A percentile compares a stretch with the other conserved stretches of the same genome.
Conservation (phyloP, 2,329 filamentous ascomycete species). For the Ceratocystis albifundus region DNA sequence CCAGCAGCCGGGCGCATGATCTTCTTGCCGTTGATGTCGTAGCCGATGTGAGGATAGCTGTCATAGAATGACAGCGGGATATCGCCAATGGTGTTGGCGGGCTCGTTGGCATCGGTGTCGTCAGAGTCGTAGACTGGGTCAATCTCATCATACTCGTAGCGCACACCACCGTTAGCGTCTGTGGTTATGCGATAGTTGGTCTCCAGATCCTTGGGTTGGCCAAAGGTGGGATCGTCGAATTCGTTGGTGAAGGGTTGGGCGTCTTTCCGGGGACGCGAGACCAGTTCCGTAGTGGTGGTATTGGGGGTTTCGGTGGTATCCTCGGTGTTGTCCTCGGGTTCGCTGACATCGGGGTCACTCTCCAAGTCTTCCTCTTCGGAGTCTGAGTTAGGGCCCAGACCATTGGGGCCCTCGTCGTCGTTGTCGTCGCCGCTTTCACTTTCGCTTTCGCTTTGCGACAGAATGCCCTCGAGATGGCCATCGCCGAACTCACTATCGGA, state of each 20-base stretch:
- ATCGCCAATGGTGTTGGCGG: constrained; percentile 84
- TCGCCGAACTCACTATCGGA: constrained; percentile 52
- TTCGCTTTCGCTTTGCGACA: constrained; percentile 47
- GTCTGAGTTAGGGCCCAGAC: constrained; percentile 23
- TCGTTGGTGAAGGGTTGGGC: constrained; percentile 28
- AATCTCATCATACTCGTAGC: constrained; percentile 89
- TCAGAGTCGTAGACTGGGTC: constrained; percentile 94
- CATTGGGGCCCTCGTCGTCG: constrained; percentile 32
- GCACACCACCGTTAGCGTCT: constrained; percentile 80
- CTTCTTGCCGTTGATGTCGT: constrained; percentile 97
- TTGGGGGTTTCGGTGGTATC: constrained; percentile 33
- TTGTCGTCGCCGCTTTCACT: constrained; percentile 43
- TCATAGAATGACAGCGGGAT: constrained; percentile 95
- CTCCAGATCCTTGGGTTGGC: constrained; percentile 25
- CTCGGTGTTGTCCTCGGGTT: constrained; percentile 33
- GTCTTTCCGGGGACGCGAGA: constrained; percentile 26
- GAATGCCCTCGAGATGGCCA: constrained; percentile 43
- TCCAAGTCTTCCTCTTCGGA: constrained; percentile 36
- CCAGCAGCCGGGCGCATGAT: constrained; percentile 93
- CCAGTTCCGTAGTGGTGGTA: constrained; percentile 31
- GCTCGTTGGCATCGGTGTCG: constrained; percentile 70
- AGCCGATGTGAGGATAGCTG: constrained; percentile 93
- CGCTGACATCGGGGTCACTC: constrained; percentile 31
- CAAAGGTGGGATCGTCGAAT: constrained; percentile 28
- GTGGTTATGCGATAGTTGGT: constrained; percentile 47